These are phyloP conservation scores for Glycine tomentella DNA, from an alignment of 306 rosid genomes.

Conservation along the genomic window DNA sequence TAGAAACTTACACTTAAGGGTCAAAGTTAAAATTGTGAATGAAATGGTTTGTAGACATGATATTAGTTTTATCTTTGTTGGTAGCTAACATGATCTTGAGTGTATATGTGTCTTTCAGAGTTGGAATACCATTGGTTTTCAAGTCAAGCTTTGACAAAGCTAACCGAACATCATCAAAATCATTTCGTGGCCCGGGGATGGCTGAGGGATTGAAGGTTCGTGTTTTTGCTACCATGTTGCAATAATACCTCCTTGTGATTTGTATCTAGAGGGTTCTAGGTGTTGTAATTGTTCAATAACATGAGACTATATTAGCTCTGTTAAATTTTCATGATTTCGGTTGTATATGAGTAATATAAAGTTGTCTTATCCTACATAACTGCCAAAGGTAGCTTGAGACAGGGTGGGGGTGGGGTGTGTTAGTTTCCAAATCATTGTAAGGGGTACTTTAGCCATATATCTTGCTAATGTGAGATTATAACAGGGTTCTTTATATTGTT, in stretches of 20 bases:
- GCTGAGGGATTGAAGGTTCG: constrained; percentile 85
- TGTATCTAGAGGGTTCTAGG: constrained; percentile 41
- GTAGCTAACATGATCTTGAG: constrained; percentile 17
- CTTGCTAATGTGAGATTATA: background rate
- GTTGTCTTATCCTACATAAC: background rate
- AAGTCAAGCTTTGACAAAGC: constrained; percentile 99
- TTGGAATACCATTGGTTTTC: constrained; percentile 91
- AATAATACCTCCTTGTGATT: constrained; percentile 27
- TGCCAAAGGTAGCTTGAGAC: background rate
- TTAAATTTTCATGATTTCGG: background rate
- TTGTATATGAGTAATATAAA: background rate
- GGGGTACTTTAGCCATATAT: constrained; percentile 1
- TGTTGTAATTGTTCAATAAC: constrained; percentile 23
- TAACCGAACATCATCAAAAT: constrained; percentile 92
- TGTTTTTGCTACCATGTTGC: constrained; percentile 27
- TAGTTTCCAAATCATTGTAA: background rate
- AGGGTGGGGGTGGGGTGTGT: background rate
- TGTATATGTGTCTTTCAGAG: constrained; percentile 59
- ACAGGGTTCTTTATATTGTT: constrained; percentile 16
- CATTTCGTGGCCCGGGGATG: constrained; percentile 97
- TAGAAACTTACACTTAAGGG: background rate
- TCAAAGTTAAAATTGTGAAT: constrained; percentile 11
- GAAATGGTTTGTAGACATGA: background rate
- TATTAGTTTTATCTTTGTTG: constrained; percentile 31
- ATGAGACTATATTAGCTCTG: constrained; percentile 12